phyloP scores from a whole-genome alignment of 179 eudicot species.

The Actinidia polygama region DNA sequence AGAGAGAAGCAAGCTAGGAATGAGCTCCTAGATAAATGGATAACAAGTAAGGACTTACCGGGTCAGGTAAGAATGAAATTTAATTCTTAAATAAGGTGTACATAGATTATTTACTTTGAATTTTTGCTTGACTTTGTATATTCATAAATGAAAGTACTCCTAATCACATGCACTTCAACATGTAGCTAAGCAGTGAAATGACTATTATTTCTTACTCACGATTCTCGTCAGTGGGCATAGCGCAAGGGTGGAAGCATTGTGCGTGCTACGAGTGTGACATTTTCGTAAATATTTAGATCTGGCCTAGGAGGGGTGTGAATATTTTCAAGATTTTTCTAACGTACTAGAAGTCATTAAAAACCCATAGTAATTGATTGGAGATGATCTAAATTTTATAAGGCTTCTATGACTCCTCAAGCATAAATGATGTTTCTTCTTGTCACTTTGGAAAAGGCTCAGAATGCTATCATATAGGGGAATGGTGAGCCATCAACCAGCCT shows the following conservation, averaged over 20 bases:
- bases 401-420: neutral
- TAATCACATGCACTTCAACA: too few relatives aligned
- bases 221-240: neutral
- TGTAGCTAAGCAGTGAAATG: too few relatives aligned
- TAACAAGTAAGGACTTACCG: conserved; percentile 74
- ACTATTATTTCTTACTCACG: neutral
- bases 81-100: too few relatives aligned
- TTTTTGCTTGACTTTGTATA: too few relatives aligned
- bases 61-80: conserved; percentile 65
- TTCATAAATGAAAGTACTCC: too few relatives aligned
- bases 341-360: neutral
- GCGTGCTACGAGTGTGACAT: neutral
- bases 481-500: neutral
- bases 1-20: conserved; percentile 58
- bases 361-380: neutral
- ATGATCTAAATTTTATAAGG: neutral
- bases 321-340: neutral
- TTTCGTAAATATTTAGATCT: neutral
- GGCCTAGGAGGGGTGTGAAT: neutral
- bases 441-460: neutral
- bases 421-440: neutral
- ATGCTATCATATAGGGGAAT: neutral
- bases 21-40: conserved; percentile 86
- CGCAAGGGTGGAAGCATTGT: neutral
- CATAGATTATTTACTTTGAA: too few relatives aligned